These are phyloP conservation scores for Alternaria sp. DNA, from an alignment of 2,329 filamentous ascomycete genomes.

Conservation along the genomic window DNA sequence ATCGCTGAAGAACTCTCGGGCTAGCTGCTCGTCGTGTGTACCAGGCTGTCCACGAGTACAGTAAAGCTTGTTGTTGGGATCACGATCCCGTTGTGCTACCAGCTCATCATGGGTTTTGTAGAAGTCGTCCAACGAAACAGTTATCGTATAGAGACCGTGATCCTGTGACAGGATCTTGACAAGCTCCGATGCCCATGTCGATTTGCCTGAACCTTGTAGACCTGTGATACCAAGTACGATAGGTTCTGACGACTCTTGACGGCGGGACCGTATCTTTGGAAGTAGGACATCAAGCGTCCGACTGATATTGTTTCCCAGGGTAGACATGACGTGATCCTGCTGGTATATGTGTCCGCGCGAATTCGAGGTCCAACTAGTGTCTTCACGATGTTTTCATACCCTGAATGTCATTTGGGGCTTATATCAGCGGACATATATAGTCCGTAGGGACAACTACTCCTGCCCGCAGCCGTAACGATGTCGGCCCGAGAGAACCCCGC, in stretches of 20 bases:
- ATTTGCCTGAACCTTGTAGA: constrained; percentile 92
- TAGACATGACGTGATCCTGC: constrained; percentile 29
- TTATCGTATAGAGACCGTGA: constrained; percentile 40
- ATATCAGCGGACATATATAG: constrained; percentile 1
- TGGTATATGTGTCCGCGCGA: neutral
- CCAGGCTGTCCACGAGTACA: constrained; percentile 86
- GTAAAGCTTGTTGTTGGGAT: constrained; percentile 78
- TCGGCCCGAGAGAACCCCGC: constrained; percentile 19
- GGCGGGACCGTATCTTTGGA: constrained; percentile 36
- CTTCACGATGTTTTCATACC: neutral
- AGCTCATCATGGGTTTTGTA: constrained; percentile 80
- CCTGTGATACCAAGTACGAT: constrained; percentile 91
- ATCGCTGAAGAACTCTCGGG: constrained; percentile 69
- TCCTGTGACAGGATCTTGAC: constrained; percentile 37
- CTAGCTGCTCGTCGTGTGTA: constrained; percentile 79
- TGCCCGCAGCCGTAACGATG: constrained; percentile 1
- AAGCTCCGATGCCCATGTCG: constrained; percentile 72
- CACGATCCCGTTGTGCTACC: constrained; percentile 67
- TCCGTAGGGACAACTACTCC: neutral
- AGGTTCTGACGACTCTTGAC: constrained; percentile 61
- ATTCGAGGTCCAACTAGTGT: neutral
- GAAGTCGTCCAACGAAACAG: constrained; percentile 76
- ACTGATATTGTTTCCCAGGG: constrained; percentile 41
- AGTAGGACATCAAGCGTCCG: constrained; percentile 38
- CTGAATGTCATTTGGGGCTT: neutral